Conservation (phyloP, 2,329 filamentous ascomycete species). For the Neofusicoccum kwambonambiense region DNA sequence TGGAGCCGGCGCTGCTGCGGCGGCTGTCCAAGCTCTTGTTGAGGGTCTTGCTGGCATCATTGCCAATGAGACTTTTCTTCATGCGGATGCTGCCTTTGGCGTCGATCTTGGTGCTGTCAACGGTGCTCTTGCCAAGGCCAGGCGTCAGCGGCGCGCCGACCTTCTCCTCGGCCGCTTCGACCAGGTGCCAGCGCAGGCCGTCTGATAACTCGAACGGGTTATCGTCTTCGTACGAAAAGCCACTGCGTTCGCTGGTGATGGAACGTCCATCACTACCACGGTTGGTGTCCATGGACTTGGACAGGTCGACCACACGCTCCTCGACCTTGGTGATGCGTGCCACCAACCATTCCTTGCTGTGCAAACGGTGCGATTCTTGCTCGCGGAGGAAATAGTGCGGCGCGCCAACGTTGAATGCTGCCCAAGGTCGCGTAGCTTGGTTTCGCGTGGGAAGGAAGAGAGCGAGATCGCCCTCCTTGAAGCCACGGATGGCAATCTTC, state of each 20-base stretch:
- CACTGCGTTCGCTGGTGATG: slow-evolving; percentile 49
- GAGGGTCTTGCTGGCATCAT: slow-evolving; percentile 50
- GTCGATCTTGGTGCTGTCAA: slow-evolving; percentile 82
- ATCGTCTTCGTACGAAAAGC: slow-evolving; percentile 70
- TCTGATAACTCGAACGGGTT: slow-evolving; percentile 97
- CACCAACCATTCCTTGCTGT: slow-evolving; percentile 90
- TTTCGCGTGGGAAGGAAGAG: slow-evolving; percentile 93
- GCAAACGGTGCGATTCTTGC: slow-evolving; percentile 81
- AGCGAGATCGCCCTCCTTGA: slow-evolving; percentile 94
- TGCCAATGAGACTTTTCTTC: slow-evolving; percentile 43
- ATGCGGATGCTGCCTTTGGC: slow-evolving; percentile 67
- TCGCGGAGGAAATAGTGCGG: slow-evolving; percentile 97
- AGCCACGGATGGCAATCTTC: slow-evolving; percentile 93
- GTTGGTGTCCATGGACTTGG: slow-evolving; percentile 64
- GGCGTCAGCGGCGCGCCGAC: slow-evolving; percentile 85
- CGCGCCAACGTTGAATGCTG: slow-evolving; percentile 95
- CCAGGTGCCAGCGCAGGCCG: slow-evolving; percentile 90
- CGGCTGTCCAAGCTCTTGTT: slow-evolving; percentile 89
- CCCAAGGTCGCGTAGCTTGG: slow-evolving; percentile 92
- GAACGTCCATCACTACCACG: slow-evolving; percentile 47
- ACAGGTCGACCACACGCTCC: slow-evolving; percentile 89
- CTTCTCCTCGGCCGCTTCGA: slow-evolving; percentile 92
- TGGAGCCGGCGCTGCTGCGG: slow-evolving; percentile 81
- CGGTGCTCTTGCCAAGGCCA: slow-evolving; percentile 85
- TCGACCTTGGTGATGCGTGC: slow-evolving; percentile 89